phyloP scores from a whole-genome alignment of 139 green algal genomes.

The Chara braunii region DNA sequence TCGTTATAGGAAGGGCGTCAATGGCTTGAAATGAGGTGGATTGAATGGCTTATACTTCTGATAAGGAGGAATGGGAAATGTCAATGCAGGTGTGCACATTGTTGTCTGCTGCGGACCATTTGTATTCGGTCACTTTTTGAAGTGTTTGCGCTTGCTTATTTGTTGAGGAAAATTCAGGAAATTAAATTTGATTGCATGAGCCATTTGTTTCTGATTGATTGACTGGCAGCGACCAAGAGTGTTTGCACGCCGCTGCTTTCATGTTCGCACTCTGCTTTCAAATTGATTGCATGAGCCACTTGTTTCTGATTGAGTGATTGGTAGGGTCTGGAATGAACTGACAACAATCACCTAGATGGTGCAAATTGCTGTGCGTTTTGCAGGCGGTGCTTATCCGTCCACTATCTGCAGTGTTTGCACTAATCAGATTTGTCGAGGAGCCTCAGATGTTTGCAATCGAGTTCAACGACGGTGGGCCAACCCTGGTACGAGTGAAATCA shows the following conservation, averaged over 20 bases:
- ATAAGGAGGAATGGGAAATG: no score
- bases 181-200: no score
- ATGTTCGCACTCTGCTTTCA: not conserved
- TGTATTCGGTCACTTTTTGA: no score
- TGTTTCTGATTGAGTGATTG: not conserved
- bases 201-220: constrained; percentile 4
- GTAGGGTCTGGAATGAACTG: no score
- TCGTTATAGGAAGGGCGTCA: no score
- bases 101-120: no score
- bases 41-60: no score
- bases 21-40: no score
- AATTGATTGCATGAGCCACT: not conserved
- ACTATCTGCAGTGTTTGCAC: constrained; percentile 10
- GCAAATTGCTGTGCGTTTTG: not conserved
- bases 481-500: constrained; percentile 14
- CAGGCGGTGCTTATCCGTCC: constrained; percentile 20
- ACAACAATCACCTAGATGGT: not conserved
- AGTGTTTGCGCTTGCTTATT: no score
- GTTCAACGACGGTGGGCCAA: constrained; percentile 22
- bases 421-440: constrained; percentile 29
- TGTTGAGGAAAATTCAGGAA: no score
- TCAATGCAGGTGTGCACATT: no score
- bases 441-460: constrained; percentile 30
- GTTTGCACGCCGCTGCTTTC: not conserved
- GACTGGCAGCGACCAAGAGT: constrained; percentile 4